Evolutionary conservation across 2,329 filamentous ascomycete genomes (phyloP), one percentile per base, ranked within the genome.

Genomic region (Dothistroma pini): DNA sequence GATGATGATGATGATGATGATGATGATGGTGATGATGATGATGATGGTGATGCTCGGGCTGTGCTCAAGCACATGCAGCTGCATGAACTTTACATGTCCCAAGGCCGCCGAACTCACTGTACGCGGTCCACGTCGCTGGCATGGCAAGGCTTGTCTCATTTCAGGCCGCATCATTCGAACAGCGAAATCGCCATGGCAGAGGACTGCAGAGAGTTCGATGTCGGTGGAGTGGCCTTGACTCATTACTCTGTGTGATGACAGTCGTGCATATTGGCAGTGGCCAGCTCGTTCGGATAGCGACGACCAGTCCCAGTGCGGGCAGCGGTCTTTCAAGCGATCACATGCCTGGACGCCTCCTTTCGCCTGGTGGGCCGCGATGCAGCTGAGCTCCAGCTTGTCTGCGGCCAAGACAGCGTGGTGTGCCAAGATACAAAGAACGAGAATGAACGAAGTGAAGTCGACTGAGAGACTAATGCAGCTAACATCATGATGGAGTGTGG

Each of bases 341-440:
- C 57, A 59, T 54, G 57, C 57, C 4, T 54, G 41, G 35, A 48
- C 21, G 16, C 34, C 32, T 29, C 25, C 25, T 29, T 29, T 29
- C 19, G 54, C 54, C 25, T 19, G 35, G 29, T 52, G 48, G 19
- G 4, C 25, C n/a, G 56, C 25, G 9, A 21, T 21, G 44, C 47
- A 51, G 55, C 50, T 41, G 63, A 61, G 63, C 63, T 63, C 35
- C 47, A 52, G 55, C 59, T 55, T 35, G 53, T 56, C 57, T 60
- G 58, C 55, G 47, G 63, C 60, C 56, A 63, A 63, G 61, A 41
- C 60, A 51, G 50, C 56, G 48, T 21, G 34, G 34, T 31, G 44
- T 34, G 62, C 59, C 59, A 59, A 64, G 59, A 21, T 38, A 54
- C 49, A 38, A 44, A n/a, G n/a, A 41, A 58, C 19, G 48, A 19